Conservation (phyloP, 73 alveolate genomes). For the Effrenium voratum region DNA sequence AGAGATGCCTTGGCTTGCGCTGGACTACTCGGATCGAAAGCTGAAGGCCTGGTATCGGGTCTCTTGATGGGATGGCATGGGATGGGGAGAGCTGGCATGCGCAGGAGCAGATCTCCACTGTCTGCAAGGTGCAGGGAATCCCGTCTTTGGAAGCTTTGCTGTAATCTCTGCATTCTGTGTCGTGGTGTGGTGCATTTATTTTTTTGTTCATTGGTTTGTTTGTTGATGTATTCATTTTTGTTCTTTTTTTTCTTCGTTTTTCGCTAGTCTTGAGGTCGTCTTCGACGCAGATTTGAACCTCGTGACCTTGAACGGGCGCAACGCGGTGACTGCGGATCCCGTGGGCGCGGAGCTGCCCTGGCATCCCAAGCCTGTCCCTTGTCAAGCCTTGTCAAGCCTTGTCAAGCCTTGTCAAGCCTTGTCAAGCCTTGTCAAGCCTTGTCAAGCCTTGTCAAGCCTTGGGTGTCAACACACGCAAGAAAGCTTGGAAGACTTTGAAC, state of each 20-base stretch:
- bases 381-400: not conserved
- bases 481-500: not conserved
- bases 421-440: not conserved
- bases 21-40: slow-evolving; percentile 30
- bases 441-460: not conserved
- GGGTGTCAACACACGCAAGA: not conserved
- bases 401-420: not conserved
- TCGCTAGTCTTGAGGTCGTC: slow-evolving; percentile 19
- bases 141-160: slow-evolving; percentile 7
- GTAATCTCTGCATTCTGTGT: no score
- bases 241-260: not conserved
- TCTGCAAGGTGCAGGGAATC: slow-evolving; percentile 46
- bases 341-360: slow-evolving; percentile 59
- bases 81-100: no score
- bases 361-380: slow-evolving; percentile 70
- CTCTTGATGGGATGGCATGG: no score
- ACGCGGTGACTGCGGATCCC: slow-evolving; percentile 55
- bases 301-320: slow-evolving; percentile 61
- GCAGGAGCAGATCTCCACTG: slow-evolving; percentile 63
- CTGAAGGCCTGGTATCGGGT: not conserved
- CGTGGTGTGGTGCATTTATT: no score
- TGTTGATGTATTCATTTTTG: not conserved
- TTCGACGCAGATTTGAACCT: slow-evolving; percentile 45
- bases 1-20: slow-evolving; percentile 97
- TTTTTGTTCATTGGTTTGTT: no score